These are phyloP conservation scores for Aspergillus chevalieri DNA, from an alignment of 2,329 filamentous ascomycete genomes.

Conservation along the genomic window DNA sequence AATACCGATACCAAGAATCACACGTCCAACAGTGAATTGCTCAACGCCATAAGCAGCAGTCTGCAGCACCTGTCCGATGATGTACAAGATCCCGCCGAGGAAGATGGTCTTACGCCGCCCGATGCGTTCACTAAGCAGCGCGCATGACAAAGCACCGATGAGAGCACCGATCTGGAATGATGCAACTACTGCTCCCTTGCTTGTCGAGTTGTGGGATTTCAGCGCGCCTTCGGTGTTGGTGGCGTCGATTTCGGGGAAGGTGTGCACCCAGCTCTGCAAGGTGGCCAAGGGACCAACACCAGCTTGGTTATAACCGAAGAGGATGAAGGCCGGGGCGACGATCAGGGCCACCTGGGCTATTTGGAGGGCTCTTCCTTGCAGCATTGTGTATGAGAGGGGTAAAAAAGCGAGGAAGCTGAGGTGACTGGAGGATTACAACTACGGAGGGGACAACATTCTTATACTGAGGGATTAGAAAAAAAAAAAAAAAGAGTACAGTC, in stretches of 20 bases:
- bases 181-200: slow-evolving; percentile 22
- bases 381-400: background rate
- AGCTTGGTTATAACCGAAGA: slow-evolving; percentile 24
- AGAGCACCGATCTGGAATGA: slow-evolving; percentile 17
- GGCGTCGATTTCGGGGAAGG: slow-evolving; percentile 52
- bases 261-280: slow-evolving; percentile 30
- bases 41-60: slow-evolving; percentile 37
- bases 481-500: background rate
- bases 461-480: background rate
- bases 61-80: slow-evolving; percentile 32
- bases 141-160: slow-evolving; percentile 15
- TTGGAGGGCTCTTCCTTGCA: slow-evolving; percentile 9
- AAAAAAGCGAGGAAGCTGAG: background rate
- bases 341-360: slow-evolving; percentile 17
- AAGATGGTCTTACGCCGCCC: slow-evolving; percentile 45
- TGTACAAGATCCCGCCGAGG: slow-evolving; percentile 30
- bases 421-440: background rate
- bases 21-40: slow-evolving; percentile 44
- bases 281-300: slow-evolving; percentile 17
- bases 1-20: slow-evolving; percentile 46
- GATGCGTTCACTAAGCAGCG: slow-evolving; percentile 38
- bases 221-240: slow-evolving; percentile 21
- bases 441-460: background rate
- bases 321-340: slow-evolving; percentile 17
- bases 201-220: slow-evolving; percentile 16